Evolutionary conservation across 805 yeast genomes (phyloP).

Genomic region (Cyberlindnera amylophila): DNA sequence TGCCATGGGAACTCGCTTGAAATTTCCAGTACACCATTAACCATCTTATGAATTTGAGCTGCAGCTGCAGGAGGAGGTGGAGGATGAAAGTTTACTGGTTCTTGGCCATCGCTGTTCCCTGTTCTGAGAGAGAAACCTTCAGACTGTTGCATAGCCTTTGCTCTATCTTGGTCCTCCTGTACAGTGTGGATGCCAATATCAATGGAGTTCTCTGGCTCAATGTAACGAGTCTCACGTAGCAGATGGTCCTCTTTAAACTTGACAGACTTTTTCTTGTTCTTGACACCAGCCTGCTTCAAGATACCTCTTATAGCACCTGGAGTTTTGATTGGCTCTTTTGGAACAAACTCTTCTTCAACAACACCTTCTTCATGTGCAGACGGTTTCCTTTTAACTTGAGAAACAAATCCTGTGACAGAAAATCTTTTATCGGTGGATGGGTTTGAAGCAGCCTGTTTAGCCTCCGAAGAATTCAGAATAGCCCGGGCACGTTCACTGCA

Average conservation of each 20-base stretch:
- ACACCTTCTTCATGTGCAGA: neutral
- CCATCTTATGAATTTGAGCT: neutral
- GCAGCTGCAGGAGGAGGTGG: too few relatives aligned
- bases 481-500: neutral
- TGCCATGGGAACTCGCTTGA: neutral
- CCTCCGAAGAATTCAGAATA: neutral
- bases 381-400: neutral
- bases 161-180: slow-evolving; percentile 2
- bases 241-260: slow-evolving; percentile 1
- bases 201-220: neutral
- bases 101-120: too few relatives aligned
- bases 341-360: neutral
- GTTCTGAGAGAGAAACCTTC: slow-evolving; percentile 4
- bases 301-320: neutral
- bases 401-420: neutral
- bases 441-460: neutral
- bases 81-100: too few relatives aligned
- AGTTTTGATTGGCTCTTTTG: neutral
- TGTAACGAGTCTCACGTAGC: neutral
- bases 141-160: slow-evolving; percentile 1
- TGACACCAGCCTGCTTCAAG: slow-evolving; percentile 1
- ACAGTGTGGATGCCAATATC: neutral
- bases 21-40: too few relatives aligned
- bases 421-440: neutral
- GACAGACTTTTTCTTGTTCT: slow-evolving; percentile 3